phyloP scores from a whole-genome alignment of 2,329 filamentous ascomycete species.

The Neurospora sp. region DNA sequence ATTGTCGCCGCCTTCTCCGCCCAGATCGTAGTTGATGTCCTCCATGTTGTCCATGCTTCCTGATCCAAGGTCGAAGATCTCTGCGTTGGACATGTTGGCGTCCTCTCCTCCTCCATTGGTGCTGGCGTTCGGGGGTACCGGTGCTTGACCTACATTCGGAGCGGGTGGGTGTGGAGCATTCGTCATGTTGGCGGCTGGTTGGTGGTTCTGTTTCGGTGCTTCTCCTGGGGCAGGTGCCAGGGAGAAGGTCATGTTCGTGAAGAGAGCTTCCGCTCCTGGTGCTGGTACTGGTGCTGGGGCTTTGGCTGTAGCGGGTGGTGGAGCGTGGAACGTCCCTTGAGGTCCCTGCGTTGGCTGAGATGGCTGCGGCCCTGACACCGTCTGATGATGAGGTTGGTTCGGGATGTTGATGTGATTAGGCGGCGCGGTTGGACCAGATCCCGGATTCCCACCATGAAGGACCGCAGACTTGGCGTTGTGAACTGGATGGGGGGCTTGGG shows the following conservation, averaged over 20 bases:
- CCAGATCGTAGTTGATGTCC: slow-evolving; percentile 30
- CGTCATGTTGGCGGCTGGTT: slow-evolving; percentile 10
- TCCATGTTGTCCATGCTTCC: slow-evolving; percentile 27
- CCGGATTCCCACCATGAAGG: not conserved
- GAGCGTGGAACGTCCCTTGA: not conserved
- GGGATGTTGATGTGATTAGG: not conserved
- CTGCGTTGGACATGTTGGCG: slow-evolving; percentile 12
- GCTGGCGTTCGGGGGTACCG: not conserved
- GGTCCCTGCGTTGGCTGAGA: slow-evolving; percentile 6
- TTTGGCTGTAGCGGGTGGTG: slow-evolving; percentile 6
- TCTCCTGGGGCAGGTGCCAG: slow-evolving; percentile 33
- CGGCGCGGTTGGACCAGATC: not conserved
- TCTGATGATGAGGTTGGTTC: not conserved
- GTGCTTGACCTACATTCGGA: slow-evolving; percentile 13
- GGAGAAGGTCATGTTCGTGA: slow-evolving; percentile 48
- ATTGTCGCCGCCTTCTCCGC: slow-evolving; percentile 24
- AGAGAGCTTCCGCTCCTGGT: slow-evolving; percentile 33
- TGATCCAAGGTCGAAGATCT: slow-evolving; percentile 35
- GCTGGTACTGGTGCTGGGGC: slow-evolving; percentile 11
- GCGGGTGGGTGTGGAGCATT: slow-evolving; percentile 3
- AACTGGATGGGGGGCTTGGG: slow-evolving; percentile 1
- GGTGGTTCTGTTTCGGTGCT: slow-evolving; percentile 18
- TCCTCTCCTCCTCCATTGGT: slow-evolving; percentile 1
- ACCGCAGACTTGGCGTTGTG: not conserved
- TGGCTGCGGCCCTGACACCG: not conserved